Base-by-base conservation (phyloP, 2,329 filamentous ascomycete species). In the Aspergillus tubingensis region DNA sequence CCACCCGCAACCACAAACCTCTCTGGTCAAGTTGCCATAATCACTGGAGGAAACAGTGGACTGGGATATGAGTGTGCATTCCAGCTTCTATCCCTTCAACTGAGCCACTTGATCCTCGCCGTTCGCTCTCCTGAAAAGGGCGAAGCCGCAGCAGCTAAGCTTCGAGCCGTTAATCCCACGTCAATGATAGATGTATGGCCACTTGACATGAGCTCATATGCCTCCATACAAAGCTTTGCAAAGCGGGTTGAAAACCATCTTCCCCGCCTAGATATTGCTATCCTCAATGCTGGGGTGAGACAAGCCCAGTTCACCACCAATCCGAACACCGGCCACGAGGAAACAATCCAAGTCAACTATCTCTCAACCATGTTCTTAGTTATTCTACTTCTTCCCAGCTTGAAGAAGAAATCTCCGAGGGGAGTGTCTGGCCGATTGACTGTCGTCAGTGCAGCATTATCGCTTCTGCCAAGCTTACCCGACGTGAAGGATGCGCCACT, bases 1-100 rank as follows among this genome's bases (percentile, higher is more conserved):
- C 51, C 63, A 4, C 61, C 65, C 6, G 68, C 78, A 39, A 62
- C 65, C 27, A 69, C 71, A 30, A 71, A 74, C 13, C 76, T 73
- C 27, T 63, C 63, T 8, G 79, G 75, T 17, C 72, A 77, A 44
- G 79, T 71, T 5, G 69, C 81, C 57, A 77, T 84, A 30, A 76
- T 84, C 5, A 84, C 82, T 0, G 81, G 82, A 44, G 75, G 78
- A 2, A 83, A 83, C 57, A 69, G 73, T 6, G 81, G 81, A 3
- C 74, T 83, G 0, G 81, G 82, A 13, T 72, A 76, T 48, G 79
- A 83, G 68, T 77, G 80, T 5, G 76, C 78, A 1, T 71, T 72
- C 1, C 79, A 82, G 62, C 74, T 81, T 44, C 74, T 77, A 0
- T 65, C 68, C 0, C 72, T 82, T 5, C 72, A 75, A 4, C 76